Evolutionary conservation across 306 rosid genomes (phyloP), one percentile per base, ranked within the genome.

Genomic region (Morella rubra): DNA sequence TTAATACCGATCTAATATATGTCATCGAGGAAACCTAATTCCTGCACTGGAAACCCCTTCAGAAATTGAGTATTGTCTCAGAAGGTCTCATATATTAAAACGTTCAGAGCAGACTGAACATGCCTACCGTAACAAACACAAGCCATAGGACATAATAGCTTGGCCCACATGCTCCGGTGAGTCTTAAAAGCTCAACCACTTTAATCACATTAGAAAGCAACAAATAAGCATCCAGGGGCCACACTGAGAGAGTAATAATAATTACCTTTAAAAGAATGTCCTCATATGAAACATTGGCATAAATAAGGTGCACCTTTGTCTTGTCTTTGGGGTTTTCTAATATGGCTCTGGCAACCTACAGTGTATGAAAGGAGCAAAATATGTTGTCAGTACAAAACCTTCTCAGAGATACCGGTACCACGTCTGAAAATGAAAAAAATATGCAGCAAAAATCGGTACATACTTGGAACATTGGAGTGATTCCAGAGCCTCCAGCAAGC

Each of bases 401-500:
- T 69, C 18, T 20, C 40, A 50, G 49, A 70, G 24, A 70, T 49
- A 27, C 2, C 8, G 18, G 54, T 47, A 62, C 42, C 3, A 24
- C 8, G 18, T 51, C 79, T 61, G 37, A 72, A 77, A 47, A 81
- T 59, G 73, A 77, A 67, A 27, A 42, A 55, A 77, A 44, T 50
- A 68, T 11, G 59, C 50, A 56, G 75, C 64, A 59, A 49, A 8
- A 62, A 47, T 40, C 10, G 15, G 32, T 56, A 65, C 79, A 73
- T 91, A 92, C 99, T 81, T 96, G 99, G 83, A 86, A 96, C 99
- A 96, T 96, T 78, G 99, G 99, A 71, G 99, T 96, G 71, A 96
- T 96, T 81, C 99, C 99, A 53, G 99, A 92, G 76, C 99, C 99
- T 84, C 99, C 99, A 66, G 99, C 99, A 75, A 96, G 91, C 99